phyloP scores from a whole-genome alignment of 1,139 yeast genomes.

The Magnusiomyces tetraspermus region DNA sequence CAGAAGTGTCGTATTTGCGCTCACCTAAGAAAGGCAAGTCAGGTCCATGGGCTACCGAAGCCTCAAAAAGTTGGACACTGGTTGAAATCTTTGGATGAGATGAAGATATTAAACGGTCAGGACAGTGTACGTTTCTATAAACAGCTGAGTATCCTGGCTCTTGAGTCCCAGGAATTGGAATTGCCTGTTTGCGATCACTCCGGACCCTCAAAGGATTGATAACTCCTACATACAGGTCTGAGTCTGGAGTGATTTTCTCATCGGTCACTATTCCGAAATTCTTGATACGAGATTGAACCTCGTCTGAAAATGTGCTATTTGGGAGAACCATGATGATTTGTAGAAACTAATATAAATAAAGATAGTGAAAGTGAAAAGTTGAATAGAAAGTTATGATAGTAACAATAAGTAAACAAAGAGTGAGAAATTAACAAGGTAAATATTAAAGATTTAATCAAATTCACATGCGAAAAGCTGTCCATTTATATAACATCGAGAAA shows the following conservation, averaged over 20 bases:
- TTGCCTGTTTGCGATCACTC: conserved; percentile 26
- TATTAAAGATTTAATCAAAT: conserved; percentile 38
- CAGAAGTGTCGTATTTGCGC: conserved; percentile 38
- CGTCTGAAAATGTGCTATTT: conserved; percentile 13
- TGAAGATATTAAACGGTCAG: conserved; percentile 37
- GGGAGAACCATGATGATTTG: conserved; percentile 5
- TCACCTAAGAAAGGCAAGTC: conserved; percentile 44
- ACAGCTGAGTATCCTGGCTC: conserved; percentile 44
- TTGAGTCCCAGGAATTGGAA: conserved; percentile 41
- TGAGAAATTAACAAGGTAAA: too few relatives aligned
- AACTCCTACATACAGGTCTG: conserved; percentile 3
- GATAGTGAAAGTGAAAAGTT: not conserved
- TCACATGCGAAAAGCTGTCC: too few relatives aligned
- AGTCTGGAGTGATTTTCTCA: conserved; percentile 1
- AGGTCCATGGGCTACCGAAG: conserved; percentile 34
- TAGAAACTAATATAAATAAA: not conserved
- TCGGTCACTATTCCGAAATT: conserved; percentile 10
- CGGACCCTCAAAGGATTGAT: conserved; percentile 12
- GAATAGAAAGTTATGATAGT: conserved; percentile 24
- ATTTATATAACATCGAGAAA: too few relatives aligned
- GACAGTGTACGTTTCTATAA: conserved; percentile 40
- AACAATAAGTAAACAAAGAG: too few relatives aligned
- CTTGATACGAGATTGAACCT: conserved; percentile 12
- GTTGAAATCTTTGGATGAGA: conserved; percentile 46
- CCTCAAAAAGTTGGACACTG: conserved; percentile 41